Percentiles rank a stretch among this genome's conserved stretches.
Evolutionary conservation across 768 basidiomycete genomes (phyloP).

Genomic region (Leccinum arenicola): DNA sequence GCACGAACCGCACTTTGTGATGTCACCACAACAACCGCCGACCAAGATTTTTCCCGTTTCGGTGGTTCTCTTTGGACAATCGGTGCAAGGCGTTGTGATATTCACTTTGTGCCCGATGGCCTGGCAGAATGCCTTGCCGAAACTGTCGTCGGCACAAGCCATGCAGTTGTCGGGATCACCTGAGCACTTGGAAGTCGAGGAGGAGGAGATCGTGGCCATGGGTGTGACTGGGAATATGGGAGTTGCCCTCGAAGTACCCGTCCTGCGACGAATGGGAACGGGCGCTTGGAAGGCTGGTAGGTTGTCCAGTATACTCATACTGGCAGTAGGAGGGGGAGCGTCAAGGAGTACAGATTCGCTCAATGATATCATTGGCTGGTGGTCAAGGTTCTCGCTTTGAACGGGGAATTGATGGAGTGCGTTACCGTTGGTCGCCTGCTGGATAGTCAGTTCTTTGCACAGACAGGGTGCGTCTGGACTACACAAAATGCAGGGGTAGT

Average conservation of each 20-base stretch:
- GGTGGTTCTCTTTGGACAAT: conserved; percentile 47
- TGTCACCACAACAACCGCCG: conserved; percentile 38
- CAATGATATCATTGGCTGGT: conserved; percentile 18
- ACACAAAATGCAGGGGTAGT: conserved; percentile 69
- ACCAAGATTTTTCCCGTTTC: conserved; percentile 27
- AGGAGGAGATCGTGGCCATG: conserved; percentile 28
- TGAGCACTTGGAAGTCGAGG: conserved; percentile 52
- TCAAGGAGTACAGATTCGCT: conserved; percentile 27
- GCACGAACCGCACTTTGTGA: conserved; percentile 29
- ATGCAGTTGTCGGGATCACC: conserved; percentile 85
- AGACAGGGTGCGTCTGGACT: conserved; percentile 67
- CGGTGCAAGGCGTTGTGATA: conserved; percentile 47
- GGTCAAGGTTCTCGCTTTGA: conserved; percentile 12
- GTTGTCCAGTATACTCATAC: conserved; percentile 68
- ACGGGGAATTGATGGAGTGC: conserved; percentile 11
- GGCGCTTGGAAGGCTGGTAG: conserved; percentile 79
- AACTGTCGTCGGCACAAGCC: conserved; percentile 82
- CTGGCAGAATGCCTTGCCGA: conserved; percentile 84
- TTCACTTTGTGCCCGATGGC: conserved; percentile 66
- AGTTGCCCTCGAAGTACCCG: conserved; percentile 36
- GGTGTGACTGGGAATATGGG: conserved; percentile 55
- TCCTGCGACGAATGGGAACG: conserved; percentile 71
- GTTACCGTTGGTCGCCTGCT: conserved; percentile 36
- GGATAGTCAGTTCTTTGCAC: conserved; percentile 65
- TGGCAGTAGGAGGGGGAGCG: conserved; percentile 24